Conservation (phyloP, 345 rosid genomes). For the Moringa oleifera region DNA sequence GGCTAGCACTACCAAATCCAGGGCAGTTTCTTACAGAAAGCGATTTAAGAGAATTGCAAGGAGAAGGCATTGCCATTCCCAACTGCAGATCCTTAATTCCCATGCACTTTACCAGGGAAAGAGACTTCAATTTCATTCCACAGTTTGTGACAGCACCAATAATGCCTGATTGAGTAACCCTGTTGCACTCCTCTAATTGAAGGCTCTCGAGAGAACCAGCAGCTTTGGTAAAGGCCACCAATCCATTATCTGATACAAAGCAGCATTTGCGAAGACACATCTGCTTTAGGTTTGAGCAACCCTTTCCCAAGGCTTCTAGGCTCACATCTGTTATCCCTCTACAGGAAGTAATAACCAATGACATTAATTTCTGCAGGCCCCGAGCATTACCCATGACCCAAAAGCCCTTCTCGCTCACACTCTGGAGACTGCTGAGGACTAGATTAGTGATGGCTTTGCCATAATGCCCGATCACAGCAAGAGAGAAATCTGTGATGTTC, state of each 20-base stretch:
- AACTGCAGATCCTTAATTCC: slow-evolving; percentile 49
- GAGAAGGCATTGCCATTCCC: slow-evolving; percentile 21
- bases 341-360: slow-evolving; percentile 52
- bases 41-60: slow-evolving; percentile 46
- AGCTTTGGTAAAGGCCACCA: slow-evolving; percentile 43
- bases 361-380: slow-evolving; percentile 45
- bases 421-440: slow-evolving; percentile 39
- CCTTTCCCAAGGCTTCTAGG: slow-evolving; percentile 53
- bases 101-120: slow-evolving; percentile 50
- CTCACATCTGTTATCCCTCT: slow-evolving; percentile 60
- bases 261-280: slow-evolving; percentile 60
- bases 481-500: slow-evolving; percentile 70
- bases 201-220: slow-evolving; percentile 62
- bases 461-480: slow-evolving; percentile 69
- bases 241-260: slow-evolving; percentile 56
- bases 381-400: slow-evolving; percentile 83
- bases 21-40: slow-evolving; percentile 59
- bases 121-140: slow-evolving; percentile 45
- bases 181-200: slow-evolving; percentile 61
- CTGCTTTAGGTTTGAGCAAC: slow-evolving; percentile 55
- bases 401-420: slow-evolving; percentile 67
- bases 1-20: slow-evolving; percentile 52
- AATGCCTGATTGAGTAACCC: slow-evolving; percentile 47
- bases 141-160: slow-evolving; percentile 41
- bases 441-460: slow-evolving; percentile 50